phyloP scores from a whole-genome alignment of 768 basidiomycete species.

The Gelatoporia subvermispora region DNA sequence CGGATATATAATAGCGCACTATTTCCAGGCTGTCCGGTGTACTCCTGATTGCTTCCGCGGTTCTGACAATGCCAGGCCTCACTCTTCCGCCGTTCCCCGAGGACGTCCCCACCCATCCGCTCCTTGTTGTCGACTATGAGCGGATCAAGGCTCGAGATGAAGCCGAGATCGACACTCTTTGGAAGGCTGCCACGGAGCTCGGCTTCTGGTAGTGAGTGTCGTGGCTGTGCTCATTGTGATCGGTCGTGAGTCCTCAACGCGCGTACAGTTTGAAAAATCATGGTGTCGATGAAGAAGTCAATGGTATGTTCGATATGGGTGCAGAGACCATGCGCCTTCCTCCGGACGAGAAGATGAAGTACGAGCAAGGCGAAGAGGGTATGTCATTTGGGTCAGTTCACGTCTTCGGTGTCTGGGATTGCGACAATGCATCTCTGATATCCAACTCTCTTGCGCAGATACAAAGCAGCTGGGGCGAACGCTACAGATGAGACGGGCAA shows the following conservation, averaged over 20 bases:
- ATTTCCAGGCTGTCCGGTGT: too few species aligned
- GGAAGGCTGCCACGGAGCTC: slow-evolving; percentile 42
- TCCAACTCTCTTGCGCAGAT: slow-evolving; percentile 14
- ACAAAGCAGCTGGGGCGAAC: slow-evolving; percentile 28
- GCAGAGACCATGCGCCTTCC: slow-evolving; percentile 36
- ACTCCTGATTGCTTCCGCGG: too few species aligned
- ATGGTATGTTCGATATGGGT: slow-evolving; percentile 40
- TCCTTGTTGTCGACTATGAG: slow-evolving; percentile 42
- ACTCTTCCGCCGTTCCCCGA: slow-evolving; percentile 38
- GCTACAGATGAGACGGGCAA: slow-evolving; percentile 29
- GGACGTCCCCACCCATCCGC: slow-evolving; percentile 38
- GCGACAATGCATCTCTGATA: too few species aligned
- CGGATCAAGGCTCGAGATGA: slow-evolving; percentile 31
- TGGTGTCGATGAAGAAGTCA: slow-evolving; percentile 30
- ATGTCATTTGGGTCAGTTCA: slow-evolving; percentile 34
- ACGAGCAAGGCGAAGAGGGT: slow-evolving; percentile 39
- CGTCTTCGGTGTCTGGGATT: too few species aligned
- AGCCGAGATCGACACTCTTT: slow-evolving; percentile 37
- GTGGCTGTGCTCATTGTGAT: background rate
- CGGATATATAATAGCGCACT: too few species aligned
- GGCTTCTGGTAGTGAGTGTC: slow-evolving; percentile 52
- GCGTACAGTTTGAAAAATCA: slow-evolving; percentile 38
- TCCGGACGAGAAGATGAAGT: slow-evolving; percentile 37
- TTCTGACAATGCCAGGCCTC: slow-evolving; percentile 26
- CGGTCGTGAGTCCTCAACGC: background rate